A percentile compares a stretch with the other conserved stretches of the same genome.
phyloP scores from a whole-genome alignment of 169 alveolate species.

The Eimeria zaria region DNA sequence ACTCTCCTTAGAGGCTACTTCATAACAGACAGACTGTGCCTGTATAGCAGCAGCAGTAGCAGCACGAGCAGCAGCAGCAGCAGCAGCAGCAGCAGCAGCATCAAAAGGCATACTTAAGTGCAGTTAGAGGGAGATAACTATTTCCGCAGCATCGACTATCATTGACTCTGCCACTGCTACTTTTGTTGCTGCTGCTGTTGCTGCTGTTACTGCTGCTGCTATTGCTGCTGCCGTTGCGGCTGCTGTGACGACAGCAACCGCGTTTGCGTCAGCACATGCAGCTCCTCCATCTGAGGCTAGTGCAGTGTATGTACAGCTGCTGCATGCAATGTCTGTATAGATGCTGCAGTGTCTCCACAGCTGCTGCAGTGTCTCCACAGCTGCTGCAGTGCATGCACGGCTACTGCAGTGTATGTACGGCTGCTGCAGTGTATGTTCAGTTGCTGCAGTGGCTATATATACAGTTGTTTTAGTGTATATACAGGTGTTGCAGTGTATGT shows the following conservation, averaged over 20 bases:
- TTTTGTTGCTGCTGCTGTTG: neutral
- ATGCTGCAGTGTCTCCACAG: neutral
- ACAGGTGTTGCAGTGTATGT: neutral
- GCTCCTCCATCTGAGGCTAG: neutral
- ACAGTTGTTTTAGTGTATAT: neutral
- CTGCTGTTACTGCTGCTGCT: neutral
- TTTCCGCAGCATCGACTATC: too few relatives aligned
- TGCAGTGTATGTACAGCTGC: neutral
- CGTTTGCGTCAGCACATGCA: neutral
- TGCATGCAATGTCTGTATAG: neutral
- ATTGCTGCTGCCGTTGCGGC: neutral
- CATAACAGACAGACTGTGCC: constrained; percentile 56
- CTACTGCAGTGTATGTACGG: neutral
- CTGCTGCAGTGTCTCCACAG: too few relatives aligned
- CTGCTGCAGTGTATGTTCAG: neutral
- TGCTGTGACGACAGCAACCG: neutral
- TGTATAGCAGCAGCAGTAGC: neutral
- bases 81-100: neutral
- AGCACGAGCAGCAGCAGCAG: neutral
- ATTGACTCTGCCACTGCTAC: neutral
- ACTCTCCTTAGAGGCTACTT: constrained; percentile 34
- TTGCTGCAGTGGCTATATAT: too few relatives aligned
- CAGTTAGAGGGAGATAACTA: neutral
- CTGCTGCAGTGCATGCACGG: neutral
- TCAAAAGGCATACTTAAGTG: neutral